Base-by-base conservation (phyloP, 208 protist species). In the Porcisia deanei region DNA sequence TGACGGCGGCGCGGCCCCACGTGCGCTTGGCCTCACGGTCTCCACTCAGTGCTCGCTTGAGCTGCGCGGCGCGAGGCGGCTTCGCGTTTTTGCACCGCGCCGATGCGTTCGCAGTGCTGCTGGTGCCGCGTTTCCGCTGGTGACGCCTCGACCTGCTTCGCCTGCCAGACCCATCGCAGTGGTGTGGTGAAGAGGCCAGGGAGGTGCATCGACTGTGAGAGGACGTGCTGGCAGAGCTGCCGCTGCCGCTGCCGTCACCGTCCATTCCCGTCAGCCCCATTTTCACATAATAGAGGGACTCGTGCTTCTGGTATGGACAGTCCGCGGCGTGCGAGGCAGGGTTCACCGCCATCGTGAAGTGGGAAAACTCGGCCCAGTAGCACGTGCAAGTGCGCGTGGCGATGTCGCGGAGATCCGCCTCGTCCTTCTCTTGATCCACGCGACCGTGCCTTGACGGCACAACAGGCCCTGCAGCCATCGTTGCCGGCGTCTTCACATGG, bases 311-410 rank as follows among this genome's bases (percentile, higher is more conserved):
- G 63, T 84, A 90, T 3, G 91, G 86, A 60, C 91, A 96, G 45
- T 57, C 74, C 16, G 81, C 71, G 34, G 87, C 88, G 70, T 96
- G 91, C 34, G 91, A 83, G 45, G 89, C 79, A 1, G 91, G 89
- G 81, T 94, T 93, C 49, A 85, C 86, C 30, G 91, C 80, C 77
- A 91, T 91, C 20, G 80, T 84, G 30, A 92, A n/a, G 20, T 87
- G 84, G n/a, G 76, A 66, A 37, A 85, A 84, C 39, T 80, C 71
- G 9, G 67, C 71, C 85, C 82, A 89, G 77, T 88, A 88, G 65
- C 85, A 88, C 49, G 78, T 71, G 73, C 85, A 88, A 34, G 69
- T 59, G 16, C 71, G 74, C 20, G 55, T 54, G 52, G 79, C 85
- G 20, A 73, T 55, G n/a, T 70, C 41, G 3, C 86, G 86, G n/a